Conservation (phyloP, 2,329 filamentous ascomycete species). For the Scedosporium boydii region DNA sequence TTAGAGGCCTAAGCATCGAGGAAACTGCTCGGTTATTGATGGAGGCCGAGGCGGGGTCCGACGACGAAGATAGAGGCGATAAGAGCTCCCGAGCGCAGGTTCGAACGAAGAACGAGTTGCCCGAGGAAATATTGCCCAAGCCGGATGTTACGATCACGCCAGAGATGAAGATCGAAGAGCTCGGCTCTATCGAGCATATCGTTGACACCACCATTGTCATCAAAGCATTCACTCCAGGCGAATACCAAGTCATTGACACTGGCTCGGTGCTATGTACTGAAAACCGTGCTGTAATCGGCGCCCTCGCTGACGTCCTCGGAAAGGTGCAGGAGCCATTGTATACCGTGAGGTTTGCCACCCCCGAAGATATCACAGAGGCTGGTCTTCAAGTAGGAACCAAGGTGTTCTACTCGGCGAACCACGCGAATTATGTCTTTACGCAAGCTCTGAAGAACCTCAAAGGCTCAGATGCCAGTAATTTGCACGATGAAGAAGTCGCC, state of each 20-base stretch:
- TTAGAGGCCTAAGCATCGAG: slow-evolving; percentile 67
- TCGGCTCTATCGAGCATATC: slow-evolving; percentile 67
- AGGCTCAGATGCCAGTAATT: slow-evolving; percentile 87
- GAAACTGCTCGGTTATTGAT: slow-evolving; percentile 80
- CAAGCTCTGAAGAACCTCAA: slow-evolving; percentile 69
- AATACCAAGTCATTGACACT: slow-evolving; percentile 75
- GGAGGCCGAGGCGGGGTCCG: slow-evolving; percentile 69
- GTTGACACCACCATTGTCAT: slow-evolving; percentile 74
- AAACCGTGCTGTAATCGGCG: slow-evolving; percentile 68
- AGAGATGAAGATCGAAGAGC: slow-evolving; percentile 65
- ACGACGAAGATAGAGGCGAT: slow-evolving; percentile 56
- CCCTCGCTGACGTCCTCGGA: slow-evolving; percentile 77
- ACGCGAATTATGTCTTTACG: slow-evolving; percentile 81
- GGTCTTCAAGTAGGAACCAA: slow-evolving; percentile 60
- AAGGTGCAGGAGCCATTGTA: slow-evolving; percentile 81
- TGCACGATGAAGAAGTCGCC: slow-evolving; percentile 83
- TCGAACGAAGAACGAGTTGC: slow-evolving; percentile 73
- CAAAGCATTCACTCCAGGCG: slow-evolving; percentile 67
- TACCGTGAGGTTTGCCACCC: slow-evolving; percentile 63
- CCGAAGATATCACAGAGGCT: slow-evolving; percentile 56
- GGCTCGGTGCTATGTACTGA: slow-evolving; percentile 75
- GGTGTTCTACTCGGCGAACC: slow-evolving; percentile 67
- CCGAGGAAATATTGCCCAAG: slow-evolving; percentile 55
- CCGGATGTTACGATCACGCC: slow-evolving; percentile 70
- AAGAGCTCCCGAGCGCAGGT: slow-evolving; percentile 37